Evolutionary conservation across 2,329 filamentous ascomycete genomes (phyloP).

Genomic region (Fusarium caatingaense): DNA sequence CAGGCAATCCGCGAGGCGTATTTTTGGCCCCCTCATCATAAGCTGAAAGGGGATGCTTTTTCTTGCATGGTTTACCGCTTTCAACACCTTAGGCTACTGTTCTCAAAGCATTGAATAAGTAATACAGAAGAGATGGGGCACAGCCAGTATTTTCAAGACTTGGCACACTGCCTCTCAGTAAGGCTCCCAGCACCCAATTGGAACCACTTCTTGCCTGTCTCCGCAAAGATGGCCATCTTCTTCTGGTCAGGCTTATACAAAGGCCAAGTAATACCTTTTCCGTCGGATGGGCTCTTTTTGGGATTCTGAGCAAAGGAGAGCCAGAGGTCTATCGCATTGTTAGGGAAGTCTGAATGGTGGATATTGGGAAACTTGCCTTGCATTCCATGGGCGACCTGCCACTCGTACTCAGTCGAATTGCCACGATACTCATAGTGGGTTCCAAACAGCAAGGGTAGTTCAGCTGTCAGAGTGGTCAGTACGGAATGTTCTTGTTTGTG

Average conservation of each 20-base stretch:
- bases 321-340: background rate
- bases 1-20: too few species aligned
- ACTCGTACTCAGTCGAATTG: constrained; percentile 16
- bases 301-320: constrained; percentile 5
- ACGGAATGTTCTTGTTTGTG: fast-evolving
- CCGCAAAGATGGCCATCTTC: constrained; percentile 2
- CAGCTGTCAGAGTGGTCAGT: background rate
- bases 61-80: too few species aligned
- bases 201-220: constrained; percentile 9
- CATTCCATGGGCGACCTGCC: constrained; percentile 14
- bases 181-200: background rate
- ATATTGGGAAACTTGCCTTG: background rate
- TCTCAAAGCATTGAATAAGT: too few species aligned
- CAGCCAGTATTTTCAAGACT: background rate
- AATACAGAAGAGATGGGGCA: too few species aligned
- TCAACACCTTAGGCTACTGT: too few species aligned
- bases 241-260: background rate
- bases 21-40: too few species aligned
- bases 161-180: background rate
- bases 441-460: constrained; percentile 12
- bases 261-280: background rate
- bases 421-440: constrained; percentile 20
- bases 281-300: background rate
- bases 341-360: too few species aligned
- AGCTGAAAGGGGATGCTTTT: too few species aligned